Evolutionary conservation across 345 rosid species (phyloP).

Genomic region (Arabis alpina): DNA sequence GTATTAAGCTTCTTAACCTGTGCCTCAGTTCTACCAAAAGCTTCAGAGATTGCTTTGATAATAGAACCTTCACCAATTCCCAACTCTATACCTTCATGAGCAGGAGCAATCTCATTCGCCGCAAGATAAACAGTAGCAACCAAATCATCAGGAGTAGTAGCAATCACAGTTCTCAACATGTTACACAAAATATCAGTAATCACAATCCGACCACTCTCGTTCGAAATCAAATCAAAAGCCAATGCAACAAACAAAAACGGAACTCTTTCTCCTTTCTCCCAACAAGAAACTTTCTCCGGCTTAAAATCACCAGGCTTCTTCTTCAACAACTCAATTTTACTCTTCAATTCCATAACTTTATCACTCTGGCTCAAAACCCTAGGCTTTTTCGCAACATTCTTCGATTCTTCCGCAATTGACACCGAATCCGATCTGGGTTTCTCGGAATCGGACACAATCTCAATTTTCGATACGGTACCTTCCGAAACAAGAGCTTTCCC

Average conservation of each 20-base stretch:
- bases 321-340: slow-evolving; percentile 63
- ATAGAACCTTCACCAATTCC: slow-evolving; percentile 86
- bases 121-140: slow-evolving; percentile 66
- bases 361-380: slow-evolving; percentile 44
- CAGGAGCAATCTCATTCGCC: slow-evolving; percentile 81
- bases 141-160: slow-evolving; percentile 79
- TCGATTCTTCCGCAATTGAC: slow-evolving; percentile 28
- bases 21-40: slow-evolving; percentile 80
- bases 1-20: slow-evolving; percentile 70
- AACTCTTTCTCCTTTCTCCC: slow-evolving; percentile 79
- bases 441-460: slow-evolving; percentile 25
- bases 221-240: slow-evolving; percentile 74
- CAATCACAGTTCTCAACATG: slow-evolving; percentile 81
- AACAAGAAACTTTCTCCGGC: slow-evolving; percentile 58
- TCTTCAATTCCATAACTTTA: slow-evolving; percentile 55
- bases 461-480: slow-evolving; percentile 26
- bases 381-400: slow-evolving; percentile 33
- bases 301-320: slow-evolving; percentile 67
- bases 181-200: slow-evolving; percentile 90
- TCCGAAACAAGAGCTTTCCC: slow-evolving; percentile 17
- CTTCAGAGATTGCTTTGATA: slow-evolving; percentile 81
- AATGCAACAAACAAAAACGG: slow-evolving; percentile 73
- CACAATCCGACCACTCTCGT: slow-evolving; percentile 73
- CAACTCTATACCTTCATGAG: slow-evolving; percentile 91
- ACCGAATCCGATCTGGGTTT: slow-evolving; percentile 34